phyloP scores from a whole-genome alignment of 805 yeast species.

The Candida bentonensis region DNA sequence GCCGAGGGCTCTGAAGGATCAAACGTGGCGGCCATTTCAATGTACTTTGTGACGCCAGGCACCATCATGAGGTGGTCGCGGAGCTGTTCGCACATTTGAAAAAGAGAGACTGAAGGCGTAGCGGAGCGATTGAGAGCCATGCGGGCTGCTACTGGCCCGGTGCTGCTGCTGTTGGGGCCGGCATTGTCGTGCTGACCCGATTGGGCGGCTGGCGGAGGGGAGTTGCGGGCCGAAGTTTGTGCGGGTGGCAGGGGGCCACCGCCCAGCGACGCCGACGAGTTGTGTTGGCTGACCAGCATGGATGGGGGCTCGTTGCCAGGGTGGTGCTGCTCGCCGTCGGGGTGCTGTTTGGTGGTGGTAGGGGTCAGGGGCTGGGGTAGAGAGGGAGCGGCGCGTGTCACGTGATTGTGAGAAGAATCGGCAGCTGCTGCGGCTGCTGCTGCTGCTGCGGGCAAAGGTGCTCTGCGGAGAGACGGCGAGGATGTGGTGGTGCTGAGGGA shows the following conservation, averaged over 20 bases:
- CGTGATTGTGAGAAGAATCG: no score
- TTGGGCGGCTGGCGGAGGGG: no score
- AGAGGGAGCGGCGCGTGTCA: no score
- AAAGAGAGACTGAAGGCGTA: constrained; percentile 12
- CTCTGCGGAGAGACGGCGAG: no score
- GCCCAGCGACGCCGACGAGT: constrained; percentile 1
- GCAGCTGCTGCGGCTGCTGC: no score
- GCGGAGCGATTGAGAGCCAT: constrained; percentile 12
- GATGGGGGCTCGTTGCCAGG: no score
- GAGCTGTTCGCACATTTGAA: constrained; percentile 15
- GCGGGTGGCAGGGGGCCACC: no score
- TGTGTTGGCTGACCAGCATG: neutral
- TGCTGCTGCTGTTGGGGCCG: no score
- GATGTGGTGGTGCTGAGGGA: no score
- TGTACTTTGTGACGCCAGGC: constrained; percentile 11
- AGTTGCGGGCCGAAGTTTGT: no score
- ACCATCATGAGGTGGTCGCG: constrained; percentile 11
- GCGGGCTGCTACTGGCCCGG: constrained; percentile 2
- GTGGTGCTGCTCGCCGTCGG: no score
- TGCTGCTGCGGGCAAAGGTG: neutral
- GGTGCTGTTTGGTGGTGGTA: neutral
- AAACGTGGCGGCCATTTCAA: constrained; percentile 10
- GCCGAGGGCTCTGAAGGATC: constrained; percentile 13
- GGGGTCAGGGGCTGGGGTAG: neutral
- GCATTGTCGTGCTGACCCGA: no score